phyloP scores from a whole-genome alignment of 768 basidiomycete genomes.

The Trametes sanguinea region DNA sequence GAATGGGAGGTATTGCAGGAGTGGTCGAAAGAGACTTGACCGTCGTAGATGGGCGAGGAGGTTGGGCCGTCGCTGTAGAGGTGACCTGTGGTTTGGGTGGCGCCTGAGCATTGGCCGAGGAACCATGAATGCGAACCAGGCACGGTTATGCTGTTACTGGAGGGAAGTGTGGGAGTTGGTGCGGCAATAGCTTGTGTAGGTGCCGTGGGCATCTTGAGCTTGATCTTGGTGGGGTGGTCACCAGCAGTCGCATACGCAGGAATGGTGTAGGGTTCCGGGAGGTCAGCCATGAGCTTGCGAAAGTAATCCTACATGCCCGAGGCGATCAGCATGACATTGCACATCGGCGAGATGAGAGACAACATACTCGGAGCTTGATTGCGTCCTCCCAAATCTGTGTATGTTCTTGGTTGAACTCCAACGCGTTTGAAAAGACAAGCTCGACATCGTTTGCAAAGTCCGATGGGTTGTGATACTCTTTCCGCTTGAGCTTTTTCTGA shows the following conservation, averaged over 20 bases:
- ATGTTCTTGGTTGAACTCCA: conserved; percentile 85
- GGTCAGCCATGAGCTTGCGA: conserved; percentile 73
- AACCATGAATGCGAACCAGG: not conserved
- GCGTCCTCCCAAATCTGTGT: conserved; percentile 85
- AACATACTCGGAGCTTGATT: conserved; percentile 57
- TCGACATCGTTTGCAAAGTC: conserved; percentile 88
- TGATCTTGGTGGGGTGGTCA: conserved; percentile 65
- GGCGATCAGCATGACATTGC: not conserved
- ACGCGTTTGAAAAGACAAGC: conserved; percentile 87
- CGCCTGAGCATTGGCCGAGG: not conserved
- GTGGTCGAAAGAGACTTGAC: conserved; percentile 14
- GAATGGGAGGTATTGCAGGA: conserved; percentile 22
- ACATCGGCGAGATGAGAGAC: not conserved
- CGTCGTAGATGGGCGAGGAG: conserved; percentile 1
- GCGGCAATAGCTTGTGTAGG: conserved; percentile 31
- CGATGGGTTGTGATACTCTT: conserved; percentile 66
- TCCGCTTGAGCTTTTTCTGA: conserved; percentile 80
- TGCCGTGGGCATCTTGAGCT: conserved; percentile 63
- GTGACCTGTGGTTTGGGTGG: not conserved
- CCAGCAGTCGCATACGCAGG: conserved; percentile 48
- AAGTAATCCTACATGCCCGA: conserved; percentile 60
- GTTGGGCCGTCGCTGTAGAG: not conserved
- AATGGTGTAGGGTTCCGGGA: conserved; percentile 67
- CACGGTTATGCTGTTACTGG: conserved; percentile 12
- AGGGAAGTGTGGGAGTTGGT: conserved; percentile 14